phyloP scores from a whole-genome alignment of 1,284 basidiomycete genomes.

The Ceraceosorus guamensis region DNA sequence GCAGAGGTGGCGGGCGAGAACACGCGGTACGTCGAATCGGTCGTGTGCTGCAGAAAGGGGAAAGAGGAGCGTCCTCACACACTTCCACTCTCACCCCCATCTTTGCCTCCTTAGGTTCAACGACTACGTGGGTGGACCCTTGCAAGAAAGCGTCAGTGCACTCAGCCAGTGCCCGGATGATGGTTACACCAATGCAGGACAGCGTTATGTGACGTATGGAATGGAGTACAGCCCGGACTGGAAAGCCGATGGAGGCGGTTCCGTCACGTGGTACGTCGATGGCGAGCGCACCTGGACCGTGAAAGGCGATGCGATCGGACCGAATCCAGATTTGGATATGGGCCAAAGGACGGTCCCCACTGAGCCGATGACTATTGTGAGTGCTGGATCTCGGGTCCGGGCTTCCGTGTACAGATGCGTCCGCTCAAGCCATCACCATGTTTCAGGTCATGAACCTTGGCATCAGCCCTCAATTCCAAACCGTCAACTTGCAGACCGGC shows the following conservation, averaged over 20 bases:
- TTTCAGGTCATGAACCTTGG: constrained; percentile 21
- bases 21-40: too few relatives aligned
- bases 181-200: constrained; percentile 7
- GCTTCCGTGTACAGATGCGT: too few relatives aligned
- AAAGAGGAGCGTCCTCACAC: too few relatives aligned
- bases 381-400: too few relatives aligned
- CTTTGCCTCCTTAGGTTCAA: too few relatives aligned
- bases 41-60: too few relatives aligned
- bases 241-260: constrained; percentile 7
- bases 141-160: constrained; percentile 12
- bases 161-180: constrained; percentile 9
- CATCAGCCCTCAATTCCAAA: constrained; percentile 50
- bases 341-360: constrained; percentile 9
- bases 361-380: constrained; percentile 19
- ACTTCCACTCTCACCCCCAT: too few relatives aligned
- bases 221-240: constrained; percentile 16
- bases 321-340: constrained; percentile 9
- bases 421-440: too few relatives aligned
- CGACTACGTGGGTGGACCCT: constrained; percentile 11
- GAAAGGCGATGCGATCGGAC: constrained; percentile 10
- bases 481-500: constrained; percentile 39
- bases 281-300: constrained; percentile 15
- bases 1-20: constrained; percentile 3
- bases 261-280: constrained; percentile 16
- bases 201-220: constrained; percentile 11